phyloP scores from a whole-genome alignment of 2,329 filamentous ascomycete genomes.

The Aspergillus spinulosporus region DNA sequence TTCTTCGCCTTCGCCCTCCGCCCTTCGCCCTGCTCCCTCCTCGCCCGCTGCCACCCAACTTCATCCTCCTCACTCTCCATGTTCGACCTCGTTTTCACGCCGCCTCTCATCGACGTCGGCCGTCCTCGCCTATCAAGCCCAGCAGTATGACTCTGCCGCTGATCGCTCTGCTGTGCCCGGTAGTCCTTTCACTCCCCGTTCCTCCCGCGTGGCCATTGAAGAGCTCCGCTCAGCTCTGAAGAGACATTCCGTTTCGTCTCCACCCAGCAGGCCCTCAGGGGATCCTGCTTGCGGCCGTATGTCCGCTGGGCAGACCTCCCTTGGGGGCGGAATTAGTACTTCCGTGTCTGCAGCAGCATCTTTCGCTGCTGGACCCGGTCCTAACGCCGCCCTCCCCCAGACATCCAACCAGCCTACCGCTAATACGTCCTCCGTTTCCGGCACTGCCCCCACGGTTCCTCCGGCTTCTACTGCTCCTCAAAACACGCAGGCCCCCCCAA shows the following conservation, averaged over 20 bases:
- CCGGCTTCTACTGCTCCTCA: conserved; percentile 15
- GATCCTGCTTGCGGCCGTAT: conserved; percentile 37
- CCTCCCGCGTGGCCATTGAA: conserved; percentile 41
- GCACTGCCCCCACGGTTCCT: conserved; percentile 17
- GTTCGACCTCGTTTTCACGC: conserved; percentile 15
- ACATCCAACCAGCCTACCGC: conserved; percentile 13
- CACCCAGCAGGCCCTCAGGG: conserved; percentile 36
- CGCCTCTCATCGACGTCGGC: conserved; percentile 15
- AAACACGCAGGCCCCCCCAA: conserved; percentile 26
- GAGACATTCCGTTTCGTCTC: conserved; percentile 39
- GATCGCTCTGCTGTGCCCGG: conserved; percentile 24
- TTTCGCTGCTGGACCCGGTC: conserved; percentile 14
- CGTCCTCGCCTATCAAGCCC: conserved; percentile 18
- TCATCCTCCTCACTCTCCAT: conserved; percentile 17
- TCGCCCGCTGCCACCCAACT: conserved; percentile 24
- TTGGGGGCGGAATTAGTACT: conserved; percentile 33
- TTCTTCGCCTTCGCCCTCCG: conserved; percentile 45
- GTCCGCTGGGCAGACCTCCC: conserved; percentile 36
- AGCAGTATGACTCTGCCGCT: conserved; percentile 34
- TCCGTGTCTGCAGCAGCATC: conserved; percentile 23
- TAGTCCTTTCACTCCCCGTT: conserved; percentile 35
- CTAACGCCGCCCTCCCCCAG: conserved; percentile 19
- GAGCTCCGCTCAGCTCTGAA: conserved; percentile 43
- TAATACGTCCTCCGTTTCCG: conserved; percentile 16
- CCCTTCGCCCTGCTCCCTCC: conserved; percentile 36